A percentile compares a stretch with the other conserved stretches of the same genome.
Evolutionary conservation across 257 asterid species (phyloP).

Genomic region (Solanum sejunctum): DNA sequence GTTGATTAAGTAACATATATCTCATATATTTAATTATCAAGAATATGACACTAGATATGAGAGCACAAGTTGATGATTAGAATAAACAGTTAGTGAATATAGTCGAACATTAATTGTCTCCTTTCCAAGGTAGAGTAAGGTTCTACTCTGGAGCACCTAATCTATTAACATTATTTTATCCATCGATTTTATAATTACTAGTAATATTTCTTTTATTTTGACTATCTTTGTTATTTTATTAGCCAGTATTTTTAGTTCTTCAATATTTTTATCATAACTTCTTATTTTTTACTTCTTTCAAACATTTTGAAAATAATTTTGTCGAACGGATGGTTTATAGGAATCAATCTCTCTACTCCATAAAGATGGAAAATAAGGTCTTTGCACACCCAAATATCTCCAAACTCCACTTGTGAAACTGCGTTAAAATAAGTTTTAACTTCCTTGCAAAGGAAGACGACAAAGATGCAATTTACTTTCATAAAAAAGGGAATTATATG

Average conservation of each 20-base stretch:
- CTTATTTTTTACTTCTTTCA: not conserved
- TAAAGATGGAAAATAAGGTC: no score
- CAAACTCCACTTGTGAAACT: not conserved
- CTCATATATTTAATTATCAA: not conserved
- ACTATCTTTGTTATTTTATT: not conserved
- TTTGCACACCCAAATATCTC: no score
- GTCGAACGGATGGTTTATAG: rapidly evolving
- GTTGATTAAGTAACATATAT: not conserved
- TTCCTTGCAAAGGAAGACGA: not conserved
- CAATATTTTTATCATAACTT: not conserved
- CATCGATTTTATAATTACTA: not conserved
- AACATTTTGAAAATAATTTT: not conserved
- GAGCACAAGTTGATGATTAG: not conserved
- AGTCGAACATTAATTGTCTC: not conserved
- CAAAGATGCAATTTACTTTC: not conserved
- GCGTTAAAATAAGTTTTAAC: not conserved
- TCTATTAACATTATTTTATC: not conserved
- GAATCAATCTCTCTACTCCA: not conserved
- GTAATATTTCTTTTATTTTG: not conserved
- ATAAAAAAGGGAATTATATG: not conserved
- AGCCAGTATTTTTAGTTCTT: not conserved
- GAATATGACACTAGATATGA: not conserved
- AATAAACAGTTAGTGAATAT: not conserved
- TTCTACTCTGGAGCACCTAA: not conserved
- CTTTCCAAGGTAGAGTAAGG: not conserved